Evolutionary conservation across 495 filamentous ascomycete genomes (phyloP).

Genomic region (Daldinia vernicosa): DNA sequence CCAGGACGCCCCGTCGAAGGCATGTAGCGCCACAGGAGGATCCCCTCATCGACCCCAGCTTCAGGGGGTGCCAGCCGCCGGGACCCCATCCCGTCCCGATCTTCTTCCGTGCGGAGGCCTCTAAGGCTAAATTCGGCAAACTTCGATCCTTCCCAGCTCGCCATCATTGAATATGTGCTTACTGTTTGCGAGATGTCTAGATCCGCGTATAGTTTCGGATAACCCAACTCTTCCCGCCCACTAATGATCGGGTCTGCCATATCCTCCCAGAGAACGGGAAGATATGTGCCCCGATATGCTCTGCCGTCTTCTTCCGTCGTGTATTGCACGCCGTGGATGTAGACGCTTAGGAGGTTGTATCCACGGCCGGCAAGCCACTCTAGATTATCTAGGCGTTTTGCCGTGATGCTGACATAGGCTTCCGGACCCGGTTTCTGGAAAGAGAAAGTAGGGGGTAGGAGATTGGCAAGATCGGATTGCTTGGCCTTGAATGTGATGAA

Average conservation of each 20-base stretch:
- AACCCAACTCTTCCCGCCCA: slow-evolving; percentile 18
- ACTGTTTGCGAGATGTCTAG: slow-evolving; percentile 12
- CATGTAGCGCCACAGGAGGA: slow-evolving; percentile 13
- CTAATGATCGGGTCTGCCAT: slow-evolving; percentile 24
- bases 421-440: slow-evolving; percentile 5
- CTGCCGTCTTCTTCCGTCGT: background rate
- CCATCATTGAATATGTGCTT: slow-evolving; percentile 6
- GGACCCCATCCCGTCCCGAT: slow-evolving; percentile 6
- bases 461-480: slow-evolving; percentile 2
- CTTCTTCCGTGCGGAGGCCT: slow-evolving; percentile 3
- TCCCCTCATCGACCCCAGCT: slow-evolving; percentile 15
- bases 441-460: slow-evolving; percentile 14
- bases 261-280: slow-evolving; percentile 23
- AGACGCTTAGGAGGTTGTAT: slow-evolving; percentile 20
- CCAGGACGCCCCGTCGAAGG: slow-evolving; percentile 15
- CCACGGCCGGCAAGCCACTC: slow-evolving; percentile 21
- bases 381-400: slow-evolving; percentile 16
- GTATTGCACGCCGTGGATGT: slow-evolving; percentile 19
- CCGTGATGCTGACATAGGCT: slow-evolving; percentile 17
- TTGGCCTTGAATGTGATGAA: slow-evolving; percentile 20
- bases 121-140: slow-evolving; percentile 9
- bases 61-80: slow-evolving; percentile 8
- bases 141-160: slow-evolving; percentile 8
- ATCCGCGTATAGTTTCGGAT: slow-evolving; percentile 19
- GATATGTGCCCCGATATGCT: slow-evolving; percentile 9